These are phyloP conservation scores for Coniferiporia weirii DNA, from an alignment of 1,284 basidiomycete species.

Conservation along the genomic window DNA sequence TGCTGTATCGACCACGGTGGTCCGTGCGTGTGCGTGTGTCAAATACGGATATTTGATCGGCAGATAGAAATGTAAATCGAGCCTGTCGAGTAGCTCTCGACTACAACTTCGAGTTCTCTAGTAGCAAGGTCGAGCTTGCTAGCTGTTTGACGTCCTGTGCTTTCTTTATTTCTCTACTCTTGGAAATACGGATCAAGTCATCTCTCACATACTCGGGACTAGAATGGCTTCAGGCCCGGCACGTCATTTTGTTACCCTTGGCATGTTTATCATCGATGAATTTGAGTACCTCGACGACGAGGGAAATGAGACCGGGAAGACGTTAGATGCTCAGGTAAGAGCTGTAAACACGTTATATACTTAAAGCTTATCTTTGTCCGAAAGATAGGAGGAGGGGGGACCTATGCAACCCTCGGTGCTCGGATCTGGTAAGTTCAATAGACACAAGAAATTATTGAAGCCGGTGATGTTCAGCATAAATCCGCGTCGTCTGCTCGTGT, in stretches of 20 bases:
- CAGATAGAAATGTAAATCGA: not conserved
- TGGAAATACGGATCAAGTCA: not conserved
- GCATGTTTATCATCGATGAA: constrained; percentile 90
- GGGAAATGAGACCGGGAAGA: constrained; percentile 45
- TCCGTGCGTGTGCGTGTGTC: not conserved
- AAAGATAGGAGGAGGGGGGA: constrained; percentile 90
- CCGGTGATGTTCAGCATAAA: not conserved
- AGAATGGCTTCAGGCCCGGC: not conserved
- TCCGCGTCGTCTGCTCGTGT: not conserved
- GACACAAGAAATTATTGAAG: not conserved
- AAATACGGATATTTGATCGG: not conserved
- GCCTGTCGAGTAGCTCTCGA: not conserved
- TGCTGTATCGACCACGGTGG: too few relatives aligned
- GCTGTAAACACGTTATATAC: not conserved
- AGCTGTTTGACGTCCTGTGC: not conserved
- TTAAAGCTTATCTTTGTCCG: constrained; percentile 6
- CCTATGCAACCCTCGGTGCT: constrained; percentile 72
- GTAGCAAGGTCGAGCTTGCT: not conserved
- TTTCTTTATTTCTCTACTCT: not conserved
- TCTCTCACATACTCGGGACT: not conserved
- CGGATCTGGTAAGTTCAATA: constrained; percentile 62
- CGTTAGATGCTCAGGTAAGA: constrained; percentile 46
- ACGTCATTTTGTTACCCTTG: constrained; percentile 54
- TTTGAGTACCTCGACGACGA: constrained; percentile 58
- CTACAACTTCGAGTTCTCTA: not conserved